Evolutionary conservation across 2,329 filamentous ascomycete genomes (phyloP).

Genomic region (Trichophyton equinum): DNA sequence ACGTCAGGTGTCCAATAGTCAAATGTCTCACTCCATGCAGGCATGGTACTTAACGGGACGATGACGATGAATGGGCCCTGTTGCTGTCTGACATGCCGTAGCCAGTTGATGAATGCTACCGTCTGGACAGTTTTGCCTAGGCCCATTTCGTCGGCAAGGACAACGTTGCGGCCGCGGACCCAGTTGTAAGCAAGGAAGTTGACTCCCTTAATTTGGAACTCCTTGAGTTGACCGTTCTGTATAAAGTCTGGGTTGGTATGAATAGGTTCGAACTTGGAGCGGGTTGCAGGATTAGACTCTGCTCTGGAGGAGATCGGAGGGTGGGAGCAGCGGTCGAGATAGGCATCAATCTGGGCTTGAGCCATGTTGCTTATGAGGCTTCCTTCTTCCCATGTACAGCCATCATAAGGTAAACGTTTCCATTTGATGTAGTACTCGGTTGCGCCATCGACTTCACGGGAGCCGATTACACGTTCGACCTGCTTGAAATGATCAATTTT

Average conservation of each 20-base stretch:
- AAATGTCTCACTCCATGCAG: conserved; percentile 96
- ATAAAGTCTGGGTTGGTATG: conserved; percentile 78
- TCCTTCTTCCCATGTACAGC: conserved; percentile 83
- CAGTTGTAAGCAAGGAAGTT: conserved; percentile 96
- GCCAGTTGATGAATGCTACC: conserved; percentile 92
- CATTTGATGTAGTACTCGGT: conserved; percentile 93
- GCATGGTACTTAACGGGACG: conserved; percentile 93
- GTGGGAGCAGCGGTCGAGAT: conserved; percentile 67
- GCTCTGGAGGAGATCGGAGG: conserved; percentile 67
- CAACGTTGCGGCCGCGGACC: conserved; percentile 88
- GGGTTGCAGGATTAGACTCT: conserved; percentile 63
- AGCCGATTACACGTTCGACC: conserved; percentile 83
- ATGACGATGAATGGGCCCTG: conserved; percentile 94
- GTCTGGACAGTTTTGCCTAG: conserved; percentile 97
- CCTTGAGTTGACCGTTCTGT: conserved; percentile 67
- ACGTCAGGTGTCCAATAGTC: conserved; percentile 91
- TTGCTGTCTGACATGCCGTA: conserved; percentile 76
- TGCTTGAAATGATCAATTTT: conserved; percentile 80
- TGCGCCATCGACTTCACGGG: conserved; percentile 64
- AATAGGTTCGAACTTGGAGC: conserved; percentile 58
- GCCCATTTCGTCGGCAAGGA: conserved; percentile 97
- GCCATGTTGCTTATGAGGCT: conserved; percentile 63
- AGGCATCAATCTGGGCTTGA: conserved; percentile 84
- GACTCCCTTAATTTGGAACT: conserved; percentile 85
- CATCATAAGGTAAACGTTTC: conserved; percentile 87